Conservation (phyloP, 352 stramenopile species). For the Pythium plurisporium region DNA sequence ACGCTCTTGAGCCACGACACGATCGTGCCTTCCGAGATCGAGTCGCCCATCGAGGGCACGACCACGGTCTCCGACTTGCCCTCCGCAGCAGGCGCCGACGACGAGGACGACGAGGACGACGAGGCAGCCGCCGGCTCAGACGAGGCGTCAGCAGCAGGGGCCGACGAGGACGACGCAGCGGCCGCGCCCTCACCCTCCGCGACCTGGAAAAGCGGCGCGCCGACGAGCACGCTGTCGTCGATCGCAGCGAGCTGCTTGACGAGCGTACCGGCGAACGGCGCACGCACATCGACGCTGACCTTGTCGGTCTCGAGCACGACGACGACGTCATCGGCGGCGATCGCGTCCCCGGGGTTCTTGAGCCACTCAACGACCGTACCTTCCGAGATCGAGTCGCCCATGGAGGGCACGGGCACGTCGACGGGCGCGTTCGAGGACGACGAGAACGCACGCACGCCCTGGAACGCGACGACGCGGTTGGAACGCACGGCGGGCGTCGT, state of each 20-base stretch:
- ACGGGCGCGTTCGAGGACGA: slow-evolving; percentile 23
- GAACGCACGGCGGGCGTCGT: no score
- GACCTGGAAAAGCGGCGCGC: slow-evolving; percentile 90
- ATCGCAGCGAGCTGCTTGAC: slow-evolving; percentile 87
- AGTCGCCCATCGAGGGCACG: slow-evolving; percentile 88
- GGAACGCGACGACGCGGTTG: neutral
- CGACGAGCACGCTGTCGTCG: slow-evolving; percentile 95
- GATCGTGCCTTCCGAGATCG: slow-evolving; percentile 96
- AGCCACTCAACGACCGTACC: slow-evolving; percentile 96
- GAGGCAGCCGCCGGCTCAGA: slow-evolving; percentile 17
- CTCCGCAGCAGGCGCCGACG: slow-evolving; percentile 7
- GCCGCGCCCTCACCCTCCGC: slow-evolving; percentile 66
- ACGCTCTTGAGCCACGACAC: slow-evolving; percentile 91
- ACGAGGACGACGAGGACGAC: neutral
- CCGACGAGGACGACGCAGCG: slow-evolving; percentile 18
- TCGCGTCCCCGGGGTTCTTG: slow-evolving; percentile 90
- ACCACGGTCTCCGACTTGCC: slow-evolving; percentile 52
- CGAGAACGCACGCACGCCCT: slow-evolving; percentile 32
- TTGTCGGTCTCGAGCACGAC: slow-evolving; percentile 98
- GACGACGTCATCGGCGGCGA: slow-evolving; percentile 96
- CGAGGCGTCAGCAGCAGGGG: slow-evolving; percentile 14
- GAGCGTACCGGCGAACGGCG: slow-evolving; percentile 88
- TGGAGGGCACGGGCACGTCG: slow-evolving; percentile 82
- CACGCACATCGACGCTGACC: slow-evolving; percentile 80
- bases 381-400: slow-evolving; percentile 97